Percentiles rank a stretch among this genome's conserved stretches.
Conservation (phyloP, 192 early-diverging fungal species). For the Lunasporangiospora selenospora region DNA sequence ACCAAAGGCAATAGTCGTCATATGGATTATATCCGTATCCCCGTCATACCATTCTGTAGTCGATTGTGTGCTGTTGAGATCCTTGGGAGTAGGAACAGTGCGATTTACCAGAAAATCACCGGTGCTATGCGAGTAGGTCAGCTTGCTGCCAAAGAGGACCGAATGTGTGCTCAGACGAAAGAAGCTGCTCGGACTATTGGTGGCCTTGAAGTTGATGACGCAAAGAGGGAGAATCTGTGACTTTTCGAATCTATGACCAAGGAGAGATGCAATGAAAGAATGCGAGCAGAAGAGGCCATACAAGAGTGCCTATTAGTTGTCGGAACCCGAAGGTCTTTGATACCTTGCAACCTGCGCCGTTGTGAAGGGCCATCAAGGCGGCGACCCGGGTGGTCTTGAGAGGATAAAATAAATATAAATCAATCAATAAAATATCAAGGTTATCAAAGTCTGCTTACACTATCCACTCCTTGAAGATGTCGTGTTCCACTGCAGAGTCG, state of each 20-base stretch:
- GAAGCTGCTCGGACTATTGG: slow-evolving; percentile 16
- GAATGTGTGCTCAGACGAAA: slow-evolving; percentile 8
- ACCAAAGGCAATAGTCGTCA: no score
- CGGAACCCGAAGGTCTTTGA: no score
- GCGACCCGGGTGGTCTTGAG: no score
- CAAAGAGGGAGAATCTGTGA: slow-evolving; percentile 37
- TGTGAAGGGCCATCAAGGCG: no score
- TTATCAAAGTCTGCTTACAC: slow-evolving; percentile 18
- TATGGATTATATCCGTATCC: no score
- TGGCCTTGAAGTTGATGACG: slow-evolving; percentile 37
- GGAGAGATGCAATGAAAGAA: no score
- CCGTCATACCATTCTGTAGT: no score
- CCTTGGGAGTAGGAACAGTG: slow-evolving; percentile 6
- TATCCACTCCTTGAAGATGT: slow-evolving; percentile 38
- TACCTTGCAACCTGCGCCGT: no score
- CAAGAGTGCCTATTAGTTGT: no score
- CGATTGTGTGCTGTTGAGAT: no score
- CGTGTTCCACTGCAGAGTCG: slow-evolving; percentile 26
- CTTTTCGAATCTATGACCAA: slow-evolving; percentile 21
- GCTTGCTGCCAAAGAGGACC: slow-evolving; percentile 2
- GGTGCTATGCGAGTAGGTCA: slow-evolving; percentile 5
- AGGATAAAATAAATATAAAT: neutral
- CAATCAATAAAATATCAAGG: neutral
- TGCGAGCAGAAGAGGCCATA: no score
- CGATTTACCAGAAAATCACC: slow-evolving; percentile 7